A percentile compares a stretch with the other conserved stretches of the same genome.
Evolutionary conservation across 1,284 basidiomycete species (phyloP).

Genomic region (Ustilago trichophora): DNA sequence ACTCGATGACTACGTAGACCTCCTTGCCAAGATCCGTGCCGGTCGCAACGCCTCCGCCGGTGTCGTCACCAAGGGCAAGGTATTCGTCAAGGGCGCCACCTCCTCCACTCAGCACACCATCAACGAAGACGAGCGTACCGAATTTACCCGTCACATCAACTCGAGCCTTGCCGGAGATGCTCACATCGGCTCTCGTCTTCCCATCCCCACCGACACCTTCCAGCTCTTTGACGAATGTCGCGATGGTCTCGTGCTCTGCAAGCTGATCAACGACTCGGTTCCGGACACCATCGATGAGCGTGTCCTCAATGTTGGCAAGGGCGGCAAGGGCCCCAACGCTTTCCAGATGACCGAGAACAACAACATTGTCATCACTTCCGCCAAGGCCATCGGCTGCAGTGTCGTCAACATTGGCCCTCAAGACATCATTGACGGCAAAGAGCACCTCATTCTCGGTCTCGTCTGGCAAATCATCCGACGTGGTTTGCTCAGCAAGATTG

Average conservation of each 20-base stretch:
- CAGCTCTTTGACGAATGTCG: constrained; percentile 95
- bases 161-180: constrained; percentile 86
- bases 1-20: constrained; percentile 96
- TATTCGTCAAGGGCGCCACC: constrained; percentile 92
- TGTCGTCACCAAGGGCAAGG: constrained; percentile 75
- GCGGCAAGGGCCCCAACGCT: constrained; percentile 75
- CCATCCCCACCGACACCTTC: constrained; percentile 97
- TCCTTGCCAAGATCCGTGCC: constrained; percentile 80
- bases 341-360: constrained; percentile 99
- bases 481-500: constrained; percentile 91
- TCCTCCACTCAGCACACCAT: constrained; percentile 97
- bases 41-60: constrained; percentile 68
- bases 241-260: constrained; percentile 94
- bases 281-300: constrained; percentile 98
- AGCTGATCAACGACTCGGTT: constrained; percentile 98
- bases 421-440: constrained; percentile 90
- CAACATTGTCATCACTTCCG: constrained; percentile 97
- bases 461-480: constrained; percentile 98
- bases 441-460: constrained; percentile 96
- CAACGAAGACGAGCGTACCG: constrained; percentile 93
- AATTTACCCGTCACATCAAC: constrained; percentile 99
- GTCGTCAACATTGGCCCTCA: constrained; percentile 97
- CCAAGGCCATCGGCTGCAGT: constrained; percentile 96
- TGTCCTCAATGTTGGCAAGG: constrained; percentile 78
- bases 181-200: constrained; percentile 83